Conservation (phyloP, 2,329 filamentous ascomycete genomes). For the Fusarium nygamai region DNA sequence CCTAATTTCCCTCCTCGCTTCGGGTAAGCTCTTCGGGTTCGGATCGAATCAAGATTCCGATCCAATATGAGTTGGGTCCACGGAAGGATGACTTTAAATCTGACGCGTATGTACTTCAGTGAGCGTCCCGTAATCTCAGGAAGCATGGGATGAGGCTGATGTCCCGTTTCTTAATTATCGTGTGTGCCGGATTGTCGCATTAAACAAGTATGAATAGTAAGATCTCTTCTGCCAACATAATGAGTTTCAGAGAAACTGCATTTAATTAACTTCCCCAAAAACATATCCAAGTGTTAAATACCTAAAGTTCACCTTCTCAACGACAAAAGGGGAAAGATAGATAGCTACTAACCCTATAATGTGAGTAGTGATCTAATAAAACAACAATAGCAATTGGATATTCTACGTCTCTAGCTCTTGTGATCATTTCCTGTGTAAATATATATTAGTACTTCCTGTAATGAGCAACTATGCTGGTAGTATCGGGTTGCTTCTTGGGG, state of each 20-base stretch:
- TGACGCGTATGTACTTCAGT: not conserved
- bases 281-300: not conserved
- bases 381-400: not conserved
- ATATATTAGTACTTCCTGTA: not conserved
- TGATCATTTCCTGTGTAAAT: not conserved
- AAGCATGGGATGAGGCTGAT: not conserved
- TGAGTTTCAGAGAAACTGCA: not conserved
- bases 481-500: not conserved
- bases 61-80: slow-evolving; percentile 13
- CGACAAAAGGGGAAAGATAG: not conserved
- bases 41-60: slow-evolving; percentile 25
- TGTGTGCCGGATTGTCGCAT: not conserved
- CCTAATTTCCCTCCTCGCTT: slow-evolving; percentile 7
- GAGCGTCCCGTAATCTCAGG: not conserved
- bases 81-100: not conserved
- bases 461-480: not conserved
- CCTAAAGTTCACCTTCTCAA: not conserved
- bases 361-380: not conserved
- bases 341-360: not conserved
- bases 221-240: not conserved
- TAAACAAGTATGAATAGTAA: not conserved
- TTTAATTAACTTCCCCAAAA: not conserved
- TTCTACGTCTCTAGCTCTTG: not conserved
- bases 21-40: slow-evolving; percentile 28
- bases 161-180: not conserved